These are phyloP conservation scores for Mucor piriformis DNA, from an alignment of 371 early-diverging fungal species.

Conservation along the genomic window DNA sequence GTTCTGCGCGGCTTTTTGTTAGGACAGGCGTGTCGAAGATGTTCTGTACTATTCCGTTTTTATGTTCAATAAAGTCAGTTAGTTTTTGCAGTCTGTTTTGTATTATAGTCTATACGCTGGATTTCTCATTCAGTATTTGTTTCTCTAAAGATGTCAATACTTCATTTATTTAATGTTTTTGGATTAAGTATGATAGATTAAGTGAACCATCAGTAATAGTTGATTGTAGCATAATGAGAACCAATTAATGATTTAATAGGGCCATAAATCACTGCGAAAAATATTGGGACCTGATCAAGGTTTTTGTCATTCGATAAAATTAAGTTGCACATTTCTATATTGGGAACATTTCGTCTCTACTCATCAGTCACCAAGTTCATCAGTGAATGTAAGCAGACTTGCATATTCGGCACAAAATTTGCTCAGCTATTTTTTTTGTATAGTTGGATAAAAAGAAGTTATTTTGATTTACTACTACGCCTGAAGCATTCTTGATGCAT, in stretches of 20 bases:
- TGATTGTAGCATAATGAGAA: background rate
- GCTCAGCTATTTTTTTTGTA: background rate
- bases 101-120: too few relatives aligned
- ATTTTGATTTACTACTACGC: background rate
- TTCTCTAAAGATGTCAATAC: background rate
- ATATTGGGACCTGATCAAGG: background rate
- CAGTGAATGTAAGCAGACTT: background rate
- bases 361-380: background rate
- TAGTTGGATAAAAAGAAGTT: background rate
- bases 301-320: slow-evolving; percentile 2
- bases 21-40: too few relatives aligned
- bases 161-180: background rate
- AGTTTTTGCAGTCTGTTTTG: too few relatives aligned
- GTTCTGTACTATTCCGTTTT: too few relatives aligned
- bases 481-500: too few relatives aligned
- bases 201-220: background rate
- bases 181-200: background rate
- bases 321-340: background rate
- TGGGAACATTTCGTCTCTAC: background rate
- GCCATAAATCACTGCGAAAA: too few relatives aligned
- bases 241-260: background rate
- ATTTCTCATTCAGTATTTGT: background rate
- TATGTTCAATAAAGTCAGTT: too few relatives aligned
- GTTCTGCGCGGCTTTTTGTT: too few relatives aligned
- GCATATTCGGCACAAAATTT: background rate